Evolutionary conservation across 805 yeast species (phyloP), one percentile per base, ranked within the genome.

Genomic region (Kazachstania bromeliacearum): DNA sequence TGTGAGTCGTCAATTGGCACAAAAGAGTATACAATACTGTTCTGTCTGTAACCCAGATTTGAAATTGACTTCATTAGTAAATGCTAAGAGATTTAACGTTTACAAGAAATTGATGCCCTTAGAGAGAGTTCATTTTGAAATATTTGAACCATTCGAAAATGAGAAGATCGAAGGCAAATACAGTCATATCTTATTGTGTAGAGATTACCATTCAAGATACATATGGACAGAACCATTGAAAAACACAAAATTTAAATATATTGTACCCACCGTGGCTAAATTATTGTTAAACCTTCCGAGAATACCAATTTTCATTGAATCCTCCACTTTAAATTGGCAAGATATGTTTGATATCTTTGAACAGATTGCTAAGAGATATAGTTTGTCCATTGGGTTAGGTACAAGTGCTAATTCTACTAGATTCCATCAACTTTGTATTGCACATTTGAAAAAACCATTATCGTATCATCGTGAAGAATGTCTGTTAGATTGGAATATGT

Each of bases 201-300:
- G 57, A 35, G 63, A 57, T 33, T 57, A 50, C 33, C 39, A 43
- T 34, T 51, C 60, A 2, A 38, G 54, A 19, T 56, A 43, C 37
- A 46, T 47, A 13, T 57, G 63, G 63, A 28, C 50, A 16, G 30
- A 33, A n/a, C 63, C 63, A 6, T 37, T 57, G 31, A 47, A 44
- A 33, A 47, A 41, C 32, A 40, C 44, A 4, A 48, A 45, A 24
- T 48, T 52, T 20, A 45, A 45, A 28, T 47, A 47, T 17, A 22
- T 57, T 14, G 39, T 47, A 3, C 22, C 42, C 1, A 35, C 36
- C 7, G 28, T 57, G 1, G 38, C 49, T 1, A 30, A 40, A 4
- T 39, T 53, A 7, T 34, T 58, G 3, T 33, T 53, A 14, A 24
- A 37, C 4, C 31, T 51, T 19, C 45, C 52, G 2, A 46, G 53